These are phyloP conservation scores for Plantago coronopus DNA, from an alignment of 305 asterid genomes.

Conservation along the genomic window DNA sequence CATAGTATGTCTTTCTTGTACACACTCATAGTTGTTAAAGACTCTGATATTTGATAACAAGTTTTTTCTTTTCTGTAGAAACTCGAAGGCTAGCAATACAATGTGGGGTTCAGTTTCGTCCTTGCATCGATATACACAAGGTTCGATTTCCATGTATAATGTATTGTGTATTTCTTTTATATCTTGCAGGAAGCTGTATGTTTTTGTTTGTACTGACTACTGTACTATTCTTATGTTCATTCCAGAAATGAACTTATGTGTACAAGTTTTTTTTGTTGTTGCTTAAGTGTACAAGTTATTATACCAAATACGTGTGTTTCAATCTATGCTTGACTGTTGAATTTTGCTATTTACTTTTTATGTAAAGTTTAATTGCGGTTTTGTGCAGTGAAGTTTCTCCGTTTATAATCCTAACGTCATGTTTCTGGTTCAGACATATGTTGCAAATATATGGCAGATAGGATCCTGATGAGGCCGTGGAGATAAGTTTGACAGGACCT, in stretches of 20 bases:
- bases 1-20: neutral
- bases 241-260: too few relatives aligned
- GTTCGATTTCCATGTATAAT: constrained; percentile 31
- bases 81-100: constrained; percentile 39
- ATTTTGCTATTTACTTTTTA: neutral
- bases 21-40: neutral
- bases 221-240: neutral
- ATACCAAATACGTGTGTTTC: too few relatives aligned
- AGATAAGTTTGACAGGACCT: too few relatives aligned
- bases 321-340: neutral
- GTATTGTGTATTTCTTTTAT: constrained; percentile 1
- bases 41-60: neutral
- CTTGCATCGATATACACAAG: constrained; percentile 98
- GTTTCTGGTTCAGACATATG: too few relatives aligned
- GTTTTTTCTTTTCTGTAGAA: constrained; percentile 34
- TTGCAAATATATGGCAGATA: neutral
- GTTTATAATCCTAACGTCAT: too few relatives aligned
- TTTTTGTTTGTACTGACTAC: neutral
- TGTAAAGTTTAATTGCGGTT: too few relatives aligned
- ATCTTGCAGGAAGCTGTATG: neutral
- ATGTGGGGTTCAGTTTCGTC: constrained; percentile 78
- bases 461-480: too few relatives aligned
- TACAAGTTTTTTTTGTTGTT: too few relatives aligned
- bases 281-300: too few relatives aligned
- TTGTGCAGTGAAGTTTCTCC: too few relatives aligned